A percentile compares a stretch with the other conserved stretches of the same genome.
These are phyloP conservation scores for Huiozyma sinensis DNA, from an alignment of 805 yeast species.

Conservation along the genomic window DNA sequence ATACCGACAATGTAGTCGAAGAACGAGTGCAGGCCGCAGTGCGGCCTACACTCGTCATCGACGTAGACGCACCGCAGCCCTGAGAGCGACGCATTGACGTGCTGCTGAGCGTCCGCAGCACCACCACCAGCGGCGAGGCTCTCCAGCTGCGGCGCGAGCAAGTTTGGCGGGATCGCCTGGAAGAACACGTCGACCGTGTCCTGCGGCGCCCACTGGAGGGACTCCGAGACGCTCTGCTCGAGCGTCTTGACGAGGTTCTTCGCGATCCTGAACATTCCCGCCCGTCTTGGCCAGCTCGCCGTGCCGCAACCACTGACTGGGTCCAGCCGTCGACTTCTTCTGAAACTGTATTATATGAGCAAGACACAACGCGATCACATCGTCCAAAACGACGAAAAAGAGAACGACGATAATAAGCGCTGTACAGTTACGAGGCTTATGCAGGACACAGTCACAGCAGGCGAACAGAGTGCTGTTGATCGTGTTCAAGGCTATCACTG, in stretches of 20 bases:
- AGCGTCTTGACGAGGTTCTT: slow-evolving; percentile 47
- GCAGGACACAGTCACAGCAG: too few relatives aligned
- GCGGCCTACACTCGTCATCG: slow-evolving; percentile 27
- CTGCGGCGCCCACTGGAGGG: slow-evolving; percentile 27
- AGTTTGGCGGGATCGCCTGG: slow-evolving; percentile 27
- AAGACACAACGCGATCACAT: too few relatives aligned
- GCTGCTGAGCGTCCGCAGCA: neutral
- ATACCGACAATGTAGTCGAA: slow-evolving; percentile 80
- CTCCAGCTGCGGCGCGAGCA: slow-evolving; percentile 17
- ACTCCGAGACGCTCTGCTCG: slow-evolving; percentile 34
- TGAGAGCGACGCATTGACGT: slow-evolving; percentile 21
- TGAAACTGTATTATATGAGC: too few relatives aligned
- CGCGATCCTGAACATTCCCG: slow-evolving; percentile 50
- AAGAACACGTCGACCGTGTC: slow-evolving; percentile 29
- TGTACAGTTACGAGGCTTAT: too few relatives aligned
- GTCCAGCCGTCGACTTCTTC: too few relatives aligned
- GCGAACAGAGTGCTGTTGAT: too few relatives aligned
- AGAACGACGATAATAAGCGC: too few relatives aligned
- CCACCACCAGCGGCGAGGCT: neutral
- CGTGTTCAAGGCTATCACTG: too few relatives aligned
- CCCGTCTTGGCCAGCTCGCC: too few relatives aligned
- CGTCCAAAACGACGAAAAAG: too few relatives aligned
- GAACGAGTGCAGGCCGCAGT: slow-evolving; percentile 63
- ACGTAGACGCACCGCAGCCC: slow-evolving; percentile 55
- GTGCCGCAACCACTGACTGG: too few relatives aligned